Evolutionary conservation across 2,329 filamentous ascomycete species (phyloP), one percentile per base, ranked within the genome.

Genomic region (Ophiostoma pallidulum): DNA sequence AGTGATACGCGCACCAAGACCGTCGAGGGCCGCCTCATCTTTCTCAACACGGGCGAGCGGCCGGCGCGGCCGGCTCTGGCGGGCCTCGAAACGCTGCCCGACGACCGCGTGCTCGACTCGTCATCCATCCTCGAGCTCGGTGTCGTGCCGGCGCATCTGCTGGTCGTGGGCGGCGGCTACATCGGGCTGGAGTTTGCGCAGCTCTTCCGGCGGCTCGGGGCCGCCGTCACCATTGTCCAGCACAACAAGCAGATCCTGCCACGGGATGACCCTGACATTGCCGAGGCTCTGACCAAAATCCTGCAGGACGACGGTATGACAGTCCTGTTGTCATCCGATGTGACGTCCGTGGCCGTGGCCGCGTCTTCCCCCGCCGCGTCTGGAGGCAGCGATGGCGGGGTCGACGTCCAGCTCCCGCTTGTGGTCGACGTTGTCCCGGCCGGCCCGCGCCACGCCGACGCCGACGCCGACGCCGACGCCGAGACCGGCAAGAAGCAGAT

Each of bases 141-240:
- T 14, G 56, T 59, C 12, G 66, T 74, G 10, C 74, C 74, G 2
- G 55, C 60, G 12, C 70, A 73, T 58, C 61, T 77, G 4, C 58
- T 75, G 31, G 66, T 77, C 1, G 51, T 77, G n/a, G 73, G 74
- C 1, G 73, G 73, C 4, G 73, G 73, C 4, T 73, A 73, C 49
- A 64, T 77, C 28, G 74, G 72, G 1, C 59, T 76, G 10, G 73
- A 77, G 53, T 77, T 76, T 51, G 72, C 66, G 2, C 73, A 77
- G 58, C 61, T 75, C 22, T 72, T 75, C 58, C 61, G 66, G 1
- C 63, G 74, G 16, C 58, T 77, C 13, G 73, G 73, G 1, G 64
- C 71, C 3, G 58, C 66, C 26, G 72, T 77, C 36, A 73, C 68
- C 2, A 57, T 77, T 38, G 48, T 76, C 4, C 70, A 76, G 57